Base-by-base conservation (phyloP, 1,284 basidiomycete species). In the Heterobasidion parviporum region DNA sequence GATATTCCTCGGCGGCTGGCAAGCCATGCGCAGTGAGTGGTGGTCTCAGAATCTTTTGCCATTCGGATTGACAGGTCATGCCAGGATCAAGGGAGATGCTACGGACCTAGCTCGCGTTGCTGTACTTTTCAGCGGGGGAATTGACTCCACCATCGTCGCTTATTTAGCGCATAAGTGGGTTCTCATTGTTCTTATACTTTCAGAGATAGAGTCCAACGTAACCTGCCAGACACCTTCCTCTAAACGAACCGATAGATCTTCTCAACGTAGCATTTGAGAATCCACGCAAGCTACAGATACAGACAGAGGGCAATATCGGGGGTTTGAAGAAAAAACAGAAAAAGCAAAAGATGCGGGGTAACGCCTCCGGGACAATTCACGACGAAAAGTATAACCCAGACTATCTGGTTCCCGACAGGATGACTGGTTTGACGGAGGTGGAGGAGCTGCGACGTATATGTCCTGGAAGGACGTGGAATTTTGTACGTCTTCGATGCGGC, bases 241-340 rank as follows among this genome's bases (percentile, higher is more conserved):
- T 70, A 6, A 75, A 78, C 43, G 90, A 94, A 66, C 87, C 93
- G 0, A 94, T 99, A 55, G 96, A 99, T 64, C 74, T 99, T 0
- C 74, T 99, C 20, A 99, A 98, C 64, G 94, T 99, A 3, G 93
- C 92, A 0, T 99, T 99, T 62, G 92, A 97, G 67, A 97, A 97
- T 65, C 92, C 93, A 9, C 81, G 91, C 3, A 86, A 87, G 65
- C 73, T 82, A 26, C 73, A 72, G 50, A 64, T 75, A 6, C 72
- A 78, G 61, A 60, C 69, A 20, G 73, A 79, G 52, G 78, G 77
- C 2, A 81, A 80, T 63, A 57, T 72, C 59, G 74, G 71, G 18
- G 75, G 70, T 57, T 76, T 71, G 56, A 67, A 74, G 54, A 79
- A 76, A 60, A 75, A 73, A 62, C 73, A 68, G 62, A 66, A 68